These are phyloP conservation scores for Ceratocystis huliohia DNA, from an alignment of 2,329 filamentous ascomycete genomes.

Conservation along the genomic window DNA sequence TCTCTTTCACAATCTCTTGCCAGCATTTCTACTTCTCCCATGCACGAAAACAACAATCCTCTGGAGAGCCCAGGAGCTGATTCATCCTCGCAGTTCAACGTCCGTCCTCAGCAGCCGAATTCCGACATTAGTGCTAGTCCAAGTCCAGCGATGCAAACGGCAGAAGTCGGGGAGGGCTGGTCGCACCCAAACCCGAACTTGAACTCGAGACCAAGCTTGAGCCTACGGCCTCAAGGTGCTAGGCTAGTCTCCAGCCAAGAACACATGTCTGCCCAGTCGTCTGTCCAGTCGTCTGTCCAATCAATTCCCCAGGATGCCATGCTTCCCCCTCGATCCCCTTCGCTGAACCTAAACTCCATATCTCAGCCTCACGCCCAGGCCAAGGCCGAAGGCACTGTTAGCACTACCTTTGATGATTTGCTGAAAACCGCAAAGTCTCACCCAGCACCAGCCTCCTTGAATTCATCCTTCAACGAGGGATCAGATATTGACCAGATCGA, in stretches of 20 bases:
- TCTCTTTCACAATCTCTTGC: slow-evolving; percentile 45
- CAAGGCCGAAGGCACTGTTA: not conserved
- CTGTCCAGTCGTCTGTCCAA: not conserved
- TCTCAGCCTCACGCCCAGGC: not conserved
- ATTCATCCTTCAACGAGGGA: slow-evolving; percentile 66
- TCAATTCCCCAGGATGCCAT: not conserved
- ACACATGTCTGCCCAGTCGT: not conserved
- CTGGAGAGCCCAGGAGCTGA: slow-evolving; percentile 29
- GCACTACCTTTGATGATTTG: slow-evolving; percentile 27
- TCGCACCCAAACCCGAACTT: not conserved
- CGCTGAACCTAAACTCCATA: not conserved
- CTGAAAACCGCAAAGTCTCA: slow-evolving; percentile 60
- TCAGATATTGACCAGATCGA: slow-evolving; percentile 68
- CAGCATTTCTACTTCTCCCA: slow-evolving; percentile 39
- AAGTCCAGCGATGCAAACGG: not conserved
- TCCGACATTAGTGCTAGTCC: not conserved
- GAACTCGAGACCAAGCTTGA: not conserved
- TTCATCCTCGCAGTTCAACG: slow-evolving; percentile 10
- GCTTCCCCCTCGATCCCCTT: not conserved
- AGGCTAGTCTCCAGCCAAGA: not conserved
- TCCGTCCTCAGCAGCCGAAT: not conserved
- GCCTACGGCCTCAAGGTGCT: not conserved
- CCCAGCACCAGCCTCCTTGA: slow-evolving; percentile 59
- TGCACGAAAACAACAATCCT: slow-evolving; percentile 35
- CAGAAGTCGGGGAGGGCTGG: not conserved